Percentiles rank a stretch among this genome's conserved stretches.
phyloP scores from a whole-genome alignment of 306 rosid species.

The Dalbergia cultrata region DNA sequence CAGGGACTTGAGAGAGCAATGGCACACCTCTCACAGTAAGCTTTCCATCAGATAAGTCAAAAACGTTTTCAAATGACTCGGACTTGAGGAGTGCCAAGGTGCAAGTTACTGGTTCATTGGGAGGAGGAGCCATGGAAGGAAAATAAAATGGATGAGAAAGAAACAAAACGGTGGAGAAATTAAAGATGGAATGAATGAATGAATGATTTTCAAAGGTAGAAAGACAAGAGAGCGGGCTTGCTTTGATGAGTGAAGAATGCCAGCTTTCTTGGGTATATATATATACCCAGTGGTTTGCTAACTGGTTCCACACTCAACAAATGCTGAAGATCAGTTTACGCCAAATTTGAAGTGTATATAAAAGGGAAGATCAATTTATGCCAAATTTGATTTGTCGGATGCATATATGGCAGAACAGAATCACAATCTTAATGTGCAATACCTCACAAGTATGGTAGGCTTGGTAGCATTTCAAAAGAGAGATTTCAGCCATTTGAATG shows the following conservation, averaged over 20 bases:
- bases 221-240: background rate
- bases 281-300: background rate
- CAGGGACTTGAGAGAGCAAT: constrained; percentile 71
- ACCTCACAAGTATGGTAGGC: too few relatives aligned
- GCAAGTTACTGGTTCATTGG: constrained; percentile 53
- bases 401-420: background rate
- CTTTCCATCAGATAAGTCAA: constrained; percentile 62
- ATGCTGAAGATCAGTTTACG: background rate
- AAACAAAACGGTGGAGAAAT: background rate
- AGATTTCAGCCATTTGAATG: too few relatives aligned
- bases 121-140: constrained; percentile 68
- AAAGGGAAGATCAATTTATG: too few relatives aligned
- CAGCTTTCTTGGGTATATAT: background rate
- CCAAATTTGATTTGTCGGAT: too few relatives aligned
- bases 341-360: too few relatives aligned
- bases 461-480: too few relatives aligned
- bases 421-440: background rate
- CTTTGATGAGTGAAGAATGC: background rate
- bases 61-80: constrained; percentile 43
- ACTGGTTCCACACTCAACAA: background rate
- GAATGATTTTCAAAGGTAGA: background rate
- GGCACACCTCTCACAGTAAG: constrained; percentile 61
- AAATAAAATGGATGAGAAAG: background rate
- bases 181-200: background rate
- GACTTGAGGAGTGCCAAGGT: constrained; percentile 7